Base-by-base conservation (phyloP, 257 asterid species). In the Avicennia marina region DNA sequence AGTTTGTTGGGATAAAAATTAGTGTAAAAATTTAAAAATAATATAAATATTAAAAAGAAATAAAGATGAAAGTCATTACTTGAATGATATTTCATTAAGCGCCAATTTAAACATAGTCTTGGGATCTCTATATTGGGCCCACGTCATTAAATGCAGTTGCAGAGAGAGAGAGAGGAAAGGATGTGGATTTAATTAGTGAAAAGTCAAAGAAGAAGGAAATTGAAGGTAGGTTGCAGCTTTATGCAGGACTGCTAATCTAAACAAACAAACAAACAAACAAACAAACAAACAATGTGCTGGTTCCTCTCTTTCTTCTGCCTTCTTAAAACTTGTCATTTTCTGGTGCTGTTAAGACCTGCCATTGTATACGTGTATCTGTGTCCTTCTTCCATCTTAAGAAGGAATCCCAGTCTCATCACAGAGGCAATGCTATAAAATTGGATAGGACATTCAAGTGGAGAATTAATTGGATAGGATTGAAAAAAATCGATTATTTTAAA, bases 111-210 rank as follows among this genome's bases (percentile, higher is more conserved):
- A n/a, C n/a, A n/a, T n/a, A n/a, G n/a, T n/a, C n/a, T n/a, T 65
- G 31, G 77, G 68, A 54, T 47, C 16, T 19, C 45, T 42, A 29
- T 15, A 36, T 43, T 41, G 65, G 45, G 20, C 75, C 66, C 61
- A 50, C 63, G 33, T 24, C 72, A 65, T 65, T 69, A 52, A 74
- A 69, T 74, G 74, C 71, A 39, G 62, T 27, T 62, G 77, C 76
- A 58, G 74, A n/a, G n/a, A n/a, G n/a, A 56, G 42, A 10, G 32
- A 58, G 56, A 7, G 32, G 39, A 13, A 31, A 39, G 29, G 51
- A 52, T 41, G 48, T 21, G 5, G 53, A 58, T 43, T 53, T n/a
- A n/a, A n/a, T n/a, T n/a, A n/a, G n/a, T n/a, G n/a, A n/a, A n/a
- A n/a, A n/a, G 44, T 63, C 66, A 61, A 47, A 61, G 64, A 38